Evolutionary conservation across 2,329 filamentous ascomycete genomes (phyloP), one percentile per base, ranked within the genome.

Genomic region (Ilyonectria robusta): DNA sequence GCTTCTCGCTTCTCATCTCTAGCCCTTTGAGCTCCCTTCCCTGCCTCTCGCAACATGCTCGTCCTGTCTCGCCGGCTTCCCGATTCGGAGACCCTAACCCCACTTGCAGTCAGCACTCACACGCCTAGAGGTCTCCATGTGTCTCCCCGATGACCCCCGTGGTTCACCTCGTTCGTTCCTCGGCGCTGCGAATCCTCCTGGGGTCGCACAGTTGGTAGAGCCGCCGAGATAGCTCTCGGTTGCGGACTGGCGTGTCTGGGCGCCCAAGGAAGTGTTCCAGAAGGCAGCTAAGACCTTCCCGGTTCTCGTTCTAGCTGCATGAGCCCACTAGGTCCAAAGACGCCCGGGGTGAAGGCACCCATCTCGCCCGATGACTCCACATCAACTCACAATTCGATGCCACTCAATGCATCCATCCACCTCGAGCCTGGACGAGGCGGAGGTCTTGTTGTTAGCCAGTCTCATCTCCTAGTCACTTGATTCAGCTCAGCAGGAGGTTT

Each of bases 181-280:
- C 48, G 46, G 33, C 40, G 57, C 46, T 47, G 42, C 21, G 35
- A 53, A 19, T 53, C 42, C 40, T 55, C 50, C 40, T 40, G 40
- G 31, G 35, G 42, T 40, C 48, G 51, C 44, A 29, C 17, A 48
- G 58, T 4, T 13, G 21, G 29, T 48, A 40, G 19, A 50, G 46
- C 29, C 54, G 35, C 37, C 55, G 29, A 53, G 35, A 44, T 46
- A 59, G 42, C 61, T 59, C 46, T 35, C 46, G 23, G 8, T 29
- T 59, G 48, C 51, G 31, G 33, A 48, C 33, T 60, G 57, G 54
- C 26, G 40, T 47, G 62, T 59, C 55, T 42, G 26, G 46, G 58
- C 47, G 37, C n/a, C 31, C 33, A 51, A 44, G 48, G 68, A 67
- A 69, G 46, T 62, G 66, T 70, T 70, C 67, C 66, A 68, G 68